Evolutionary conservation across 192 early-diverging fungal species (phyloP), one percentile per base, ranked within the genome.

Genomic region (Coemansia sp.): DNA sequence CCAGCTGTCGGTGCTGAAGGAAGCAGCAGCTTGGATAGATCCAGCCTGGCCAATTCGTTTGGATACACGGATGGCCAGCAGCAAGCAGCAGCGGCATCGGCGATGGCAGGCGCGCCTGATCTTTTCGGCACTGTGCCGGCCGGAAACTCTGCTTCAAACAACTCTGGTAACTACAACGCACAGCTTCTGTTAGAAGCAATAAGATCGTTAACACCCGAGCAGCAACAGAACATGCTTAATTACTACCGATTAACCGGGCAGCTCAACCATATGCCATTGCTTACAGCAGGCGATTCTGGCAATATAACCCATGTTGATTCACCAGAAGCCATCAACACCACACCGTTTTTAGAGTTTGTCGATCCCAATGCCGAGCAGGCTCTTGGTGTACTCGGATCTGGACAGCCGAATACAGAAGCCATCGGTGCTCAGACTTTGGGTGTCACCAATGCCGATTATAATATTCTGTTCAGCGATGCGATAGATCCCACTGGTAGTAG

Each of bases 291-390:
- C 60, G 55, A 30, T 8, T 18, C 20, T 11, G 40, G 22, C 52
- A 48, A 40, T 7, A 33, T 22, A 6, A 56, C 28, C 32, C 28
- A n/a, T 32, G 29, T 29, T 8, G 50, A 36, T 7, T 66, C 55
- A 29, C 32, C 59, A 11, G 42, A 61, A 22, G 16, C n/a, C n/a
- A 10, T 49, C 10, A 38, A 51, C 7, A 20, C 56, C 22, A 71
- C 77, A 28, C 77, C 77, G 33, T 79, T 73, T 22, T 64, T 73
- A 8, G 68, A 80, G 57, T 80, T 80, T 80, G 72, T 71, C 17
- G 77, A 74, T 30, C 64, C 71, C 12, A 64, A 60, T 17, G 71
- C 64, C 18, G 64, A 56, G 36, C 32, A 14, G 12, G 36, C n/a
- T 40, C 34, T 40, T 3, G 57, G 34, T 30, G 57, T 12, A 2